phyloP scores from a whole-genome alignment of 306 rosid species.

The Gillenia trifoliata region DNA sequence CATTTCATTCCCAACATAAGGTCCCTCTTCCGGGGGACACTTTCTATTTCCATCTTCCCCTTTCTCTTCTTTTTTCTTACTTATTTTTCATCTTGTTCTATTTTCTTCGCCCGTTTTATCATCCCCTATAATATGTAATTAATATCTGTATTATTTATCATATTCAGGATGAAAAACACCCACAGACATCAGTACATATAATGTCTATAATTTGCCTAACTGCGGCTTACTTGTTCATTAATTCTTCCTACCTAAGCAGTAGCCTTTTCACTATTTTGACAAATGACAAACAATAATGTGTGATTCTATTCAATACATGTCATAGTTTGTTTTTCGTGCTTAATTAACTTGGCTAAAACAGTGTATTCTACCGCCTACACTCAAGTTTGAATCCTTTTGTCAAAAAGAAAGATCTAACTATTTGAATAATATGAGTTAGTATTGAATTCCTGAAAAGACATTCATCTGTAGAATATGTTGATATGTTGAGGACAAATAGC shows the following conservation, averaged over 20 bases:
- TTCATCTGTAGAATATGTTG: not conserved
- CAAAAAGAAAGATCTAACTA: no score
- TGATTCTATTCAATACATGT: not conserved
- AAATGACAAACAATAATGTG: not conserved
- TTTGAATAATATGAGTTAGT: no score
- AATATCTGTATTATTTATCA: not conserved
- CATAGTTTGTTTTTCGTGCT: no score
- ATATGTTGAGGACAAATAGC: not conserved
- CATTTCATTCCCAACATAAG: slow-evolving; percentile 41
- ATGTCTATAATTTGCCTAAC: not conserved
- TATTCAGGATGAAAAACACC: not conserved
- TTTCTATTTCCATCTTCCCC: slow-evolving; percentile 12
- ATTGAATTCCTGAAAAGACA: not conserved
- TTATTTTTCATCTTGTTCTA: not conserved
- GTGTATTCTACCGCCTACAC: no score
- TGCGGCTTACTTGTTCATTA: not conserved
- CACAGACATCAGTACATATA: not conserved
- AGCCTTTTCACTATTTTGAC: not conserved
- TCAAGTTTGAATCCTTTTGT: no score
- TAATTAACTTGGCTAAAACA: no score
- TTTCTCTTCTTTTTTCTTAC: not conserved
- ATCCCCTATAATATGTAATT: not conserved
- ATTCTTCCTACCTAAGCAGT: not conserved
- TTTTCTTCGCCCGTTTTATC: not conserved
- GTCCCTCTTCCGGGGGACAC: slow-evolving; percentile 57